Evolutionary conservation across 2,329 filamentous ascomycete genomes (phyloP), one percentile per base, ranked within the genome.

Genomic region (Xylaria sp.): DNA sequence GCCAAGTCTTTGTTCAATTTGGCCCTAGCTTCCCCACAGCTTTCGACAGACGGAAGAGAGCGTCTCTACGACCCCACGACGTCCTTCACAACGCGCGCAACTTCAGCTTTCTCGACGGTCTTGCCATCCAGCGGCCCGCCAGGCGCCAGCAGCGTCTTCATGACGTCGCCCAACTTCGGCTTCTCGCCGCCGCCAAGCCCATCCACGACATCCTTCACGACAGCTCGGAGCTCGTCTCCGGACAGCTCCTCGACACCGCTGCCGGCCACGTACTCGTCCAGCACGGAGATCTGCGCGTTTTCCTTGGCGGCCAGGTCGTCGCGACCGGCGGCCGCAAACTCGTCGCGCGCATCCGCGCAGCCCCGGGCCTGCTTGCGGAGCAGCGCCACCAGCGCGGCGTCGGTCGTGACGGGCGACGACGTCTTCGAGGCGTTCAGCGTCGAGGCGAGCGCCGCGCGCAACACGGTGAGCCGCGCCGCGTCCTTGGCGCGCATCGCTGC

Each of bases 391-490:
- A 95, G 84, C 76, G 92, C 88, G 72, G 87, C 85, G 79, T 95
- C 92, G 25, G 89, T 92, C 64, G 83, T 84, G 76, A 94, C 88
- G n/a, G 92, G 92, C 48, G 82, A 84, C 48, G 85, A 77, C 15
- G 91, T 93, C 81, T 94, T 94, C 78, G 89, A 91, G 41, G 91
- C 90, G 80, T 94, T 94, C 74, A 90, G 89, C 70, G 91, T 89
- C 71, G 91, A 87, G 39, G 91, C 85, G 72, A 94, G 86, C 70
- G 94, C 82, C 50, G 85, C 80, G 73, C 92, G 91, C 58, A 95
- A 85, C 46, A 93, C 91, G 48, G 87, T 82, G 31, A 94, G 87
- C 2, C 91, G 89, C 31, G 88, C 83, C 31, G 84, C 81, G 77
- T 92, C 89, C 79, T 90, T 91, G 74, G 84, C 84, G 67, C 86